Evolutionary conservation across 257 asterid genomes (phyloP).

Genomic region (Catharanthus roseus): DNA sequence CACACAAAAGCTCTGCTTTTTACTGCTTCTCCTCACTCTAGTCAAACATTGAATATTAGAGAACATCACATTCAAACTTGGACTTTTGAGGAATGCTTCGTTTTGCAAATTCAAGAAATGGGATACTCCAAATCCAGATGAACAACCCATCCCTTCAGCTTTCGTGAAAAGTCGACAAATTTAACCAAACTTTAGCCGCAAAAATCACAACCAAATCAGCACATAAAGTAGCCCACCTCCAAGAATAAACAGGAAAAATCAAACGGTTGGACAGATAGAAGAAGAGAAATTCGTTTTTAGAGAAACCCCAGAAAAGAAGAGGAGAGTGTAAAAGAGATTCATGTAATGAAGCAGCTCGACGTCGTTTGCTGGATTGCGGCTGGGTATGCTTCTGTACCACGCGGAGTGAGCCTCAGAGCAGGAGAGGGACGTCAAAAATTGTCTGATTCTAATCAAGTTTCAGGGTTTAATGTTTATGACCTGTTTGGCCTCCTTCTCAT

Average conservation of each 20-base stretch:
- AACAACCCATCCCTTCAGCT: slow-evolving; percentile 51
- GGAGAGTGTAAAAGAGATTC: no score
- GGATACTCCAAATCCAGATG: slow-evolving; percentile 39
- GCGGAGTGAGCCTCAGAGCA: no score
- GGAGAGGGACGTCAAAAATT: background rate
- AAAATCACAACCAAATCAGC: slow-evolving; percentile 6
- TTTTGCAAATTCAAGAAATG: slow-evolving; percentile 36
- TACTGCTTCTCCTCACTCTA: slow-evolving; percentile 19
- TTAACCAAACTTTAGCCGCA: slow-evolving; percentile 13
- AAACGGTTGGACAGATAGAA: background rate
- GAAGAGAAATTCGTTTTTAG: background rate
- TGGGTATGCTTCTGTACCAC: background rate
- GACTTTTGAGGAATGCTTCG: slow-evolving; percentile 24
- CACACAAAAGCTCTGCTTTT: slow-evolving; percentile 34
- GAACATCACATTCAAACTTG: slow-evolving; percentile 16
- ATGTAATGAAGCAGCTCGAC: background rate
- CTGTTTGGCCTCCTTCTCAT: no score
- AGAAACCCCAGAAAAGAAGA: no score
- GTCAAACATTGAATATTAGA: slow-evolving; percentile 19
- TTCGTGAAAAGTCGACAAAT: slow-evolving; percentile 39
- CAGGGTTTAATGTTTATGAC: no score
- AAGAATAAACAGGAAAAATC: background rate
- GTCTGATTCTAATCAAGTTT: background rate
- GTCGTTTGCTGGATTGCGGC: background rate
- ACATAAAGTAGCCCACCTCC: slow-evolving; percentile 8